Conservation (phyloP, 805 yeast species). For the Pichia paraexigua region DNA sequence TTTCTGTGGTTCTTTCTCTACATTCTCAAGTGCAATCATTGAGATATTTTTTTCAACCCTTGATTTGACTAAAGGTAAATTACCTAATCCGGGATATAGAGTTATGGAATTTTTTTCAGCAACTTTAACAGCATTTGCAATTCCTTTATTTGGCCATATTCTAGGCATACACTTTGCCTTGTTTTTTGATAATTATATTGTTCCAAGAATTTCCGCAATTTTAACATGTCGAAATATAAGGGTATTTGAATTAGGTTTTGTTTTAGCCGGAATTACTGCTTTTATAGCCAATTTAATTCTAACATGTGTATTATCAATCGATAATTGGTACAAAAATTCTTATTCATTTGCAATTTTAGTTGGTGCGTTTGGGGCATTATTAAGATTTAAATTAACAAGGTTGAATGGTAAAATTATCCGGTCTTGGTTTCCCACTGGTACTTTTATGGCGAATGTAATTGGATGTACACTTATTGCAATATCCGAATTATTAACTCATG, state of each 20-base stretch:
- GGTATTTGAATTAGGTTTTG: constrained; percentile 11
- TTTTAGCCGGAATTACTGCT: constrained; percentile 21
- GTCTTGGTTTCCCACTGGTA: constrained; percentile 47
- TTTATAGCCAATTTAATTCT: constrained; percentile 37
- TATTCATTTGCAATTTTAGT: constrained; percentile 67
- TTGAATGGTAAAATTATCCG: constrained; percentile 32
- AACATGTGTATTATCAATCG: constrained; percentile 26
- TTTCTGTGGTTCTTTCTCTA: constrained; percentile 74
- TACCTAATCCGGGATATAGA: constrained; percentile 69
- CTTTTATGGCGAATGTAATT: constrained; percentile 32
- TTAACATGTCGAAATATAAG: constrained; percentile 10
- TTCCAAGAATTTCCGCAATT: constrained; percentile 1
- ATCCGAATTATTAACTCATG: constrained; percentile 15
- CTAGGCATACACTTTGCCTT: constrained; percentile 46
- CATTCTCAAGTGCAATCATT: constrained; percentile 60
- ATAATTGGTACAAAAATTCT: constrained; percentile 41
- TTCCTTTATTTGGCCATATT: constrained; percentile 51
- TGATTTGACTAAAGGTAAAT: constrained; percentile 26
- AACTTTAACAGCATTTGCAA: constrained; percentile 46
- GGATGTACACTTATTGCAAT: constrained; percentile 20
- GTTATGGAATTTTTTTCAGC: constrained; percentile 69
- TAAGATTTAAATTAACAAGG: constrained; percentile 47
- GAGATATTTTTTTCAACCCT: constrained; percentile 47
- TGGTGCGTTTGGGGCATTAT: constrained; percentile 62
- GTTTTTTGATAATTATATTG: constrained; percentile 8